These are phyloP conservation scores for Colletotrichum simmondsii DNA, from an alignment of 2,329 filamentous ascomycete species.

Conservation along the genomic window DNA sequence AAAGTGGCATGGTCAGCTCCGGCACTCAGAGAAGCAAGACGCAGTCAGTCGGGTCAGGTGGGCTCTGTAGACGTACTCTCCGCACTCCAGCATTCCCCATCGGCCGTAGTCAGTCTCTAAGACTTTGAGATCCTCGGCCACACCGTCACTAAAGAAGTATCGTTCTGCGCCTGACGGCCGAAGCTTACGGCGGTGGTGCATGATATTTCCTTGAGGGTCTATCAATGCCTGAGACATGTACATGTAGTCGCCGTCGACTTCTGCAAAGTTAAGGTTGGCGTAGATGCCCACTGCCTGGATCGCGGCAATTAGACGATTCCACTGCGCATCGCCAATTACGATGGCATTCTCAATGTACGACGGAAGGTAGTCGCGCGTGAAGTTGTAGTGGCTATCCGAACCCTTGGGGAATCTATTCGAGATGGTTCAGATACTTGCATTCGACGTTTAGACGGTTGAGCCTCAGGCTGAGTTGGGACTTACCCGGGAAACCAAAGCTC, in stretches of 20 bases:
- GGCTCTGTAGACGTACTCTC: conserved; percentile 46
- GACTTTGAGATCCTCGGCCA: conserved; percentile 51
- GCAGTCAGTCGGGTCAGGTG: too few relatives aligned
- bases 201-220: conserved; percentile 49
- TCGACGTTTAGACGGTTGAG: too few relatives aligned
- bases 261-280: conserved; percentile 45
- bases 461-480: neutral
- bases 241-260: conserved; percentile 48
- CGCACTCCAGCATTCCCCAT: conserved; percentile 59
- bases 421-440: too few relatives aligned
- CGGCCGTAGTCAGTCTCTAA: conserved; percentile 51
- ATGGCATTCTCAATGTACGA: conserved; percentile 13
- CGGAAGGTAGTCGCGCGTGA: neutral
- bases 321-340: neutral
- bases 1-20: too few relatives aligned
- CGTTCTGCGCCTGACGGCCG: conserved; percentile 65
- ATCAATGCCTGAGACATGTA: conserved; percentile 61
- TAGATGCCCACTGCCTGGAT: neutral
- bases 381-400: conserved; percentile 6
- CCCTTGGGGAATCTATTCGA: conserved; percentile 11
- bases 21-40: too few relatives aligned
- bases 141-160: conserved; percentile 59
- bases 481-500: conserved; percentile 22
- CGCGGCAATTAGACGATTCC: conserved; percentile 1
- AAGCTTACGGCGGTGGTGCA: conserved; percentile 56